Evolutionary conservation across 1,139 yeast species (phyloP).

Genomic region (Geotrichum macrosporum): DNA sequence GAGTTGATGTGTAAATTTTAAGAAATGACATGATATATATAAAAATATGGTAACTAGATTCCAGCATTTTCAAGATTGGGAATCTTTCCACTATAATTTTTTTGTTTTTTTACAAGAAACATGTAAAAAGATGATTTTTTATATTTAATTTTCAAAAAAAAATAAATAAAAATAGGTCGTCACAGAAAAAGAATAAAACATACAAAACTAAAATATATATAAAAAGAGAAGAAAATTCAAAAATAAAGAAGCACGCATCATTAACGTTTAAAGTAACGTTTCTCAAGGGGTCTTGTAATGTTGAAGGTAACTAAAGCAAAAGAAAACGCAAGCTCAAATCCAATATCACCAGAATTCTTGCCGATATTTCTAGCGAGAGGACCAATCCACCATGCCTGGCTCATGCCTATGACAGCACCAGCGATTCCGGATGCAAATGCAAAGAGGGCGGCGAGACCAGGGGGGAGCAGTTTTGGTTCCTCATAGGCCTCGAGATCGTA

Average conservation of each 20-base stretch:
- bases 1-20: too few species aligned
- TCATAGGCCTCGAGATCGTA: constrained; percentile 63
- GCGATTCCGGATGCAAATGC: constrained; percentile 81
- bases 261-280: constrained; percentile 32
- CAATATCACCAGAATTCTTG: constrained; percentile 74
- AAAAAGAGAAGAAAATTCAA: not conserved
- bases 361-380: constrained; percentile 62
- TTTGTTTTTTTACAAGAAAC: too few species aligned
- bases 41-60: too few species aligned
- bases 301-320: constrained; percentile 67
- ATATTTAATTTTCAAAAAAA: too few species aligned
- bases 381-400: constrained; percentile 78
- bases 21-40: too few species aligned
- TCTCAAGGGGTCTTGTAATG: constrained; percentile 60
- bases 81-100: too few species aligned
- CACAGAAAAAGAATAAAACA: not conserved
- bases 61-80: too few species aligned
- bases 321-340: constrained; percentile 70
- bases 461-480: constrained; percentile 55
- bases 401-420: constrained; percentile 83
- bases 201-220: not conserved
- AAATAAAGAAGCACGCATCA: not conserved
- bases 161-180: too few species aligned
- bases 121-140: too few species aligned
- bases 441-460: constrained; percentile 70